Base-by-base conservation (phyloP, 2,329 filamentous ascomycete genomes). In the Pseudogymnoascus destructans region DNA sequence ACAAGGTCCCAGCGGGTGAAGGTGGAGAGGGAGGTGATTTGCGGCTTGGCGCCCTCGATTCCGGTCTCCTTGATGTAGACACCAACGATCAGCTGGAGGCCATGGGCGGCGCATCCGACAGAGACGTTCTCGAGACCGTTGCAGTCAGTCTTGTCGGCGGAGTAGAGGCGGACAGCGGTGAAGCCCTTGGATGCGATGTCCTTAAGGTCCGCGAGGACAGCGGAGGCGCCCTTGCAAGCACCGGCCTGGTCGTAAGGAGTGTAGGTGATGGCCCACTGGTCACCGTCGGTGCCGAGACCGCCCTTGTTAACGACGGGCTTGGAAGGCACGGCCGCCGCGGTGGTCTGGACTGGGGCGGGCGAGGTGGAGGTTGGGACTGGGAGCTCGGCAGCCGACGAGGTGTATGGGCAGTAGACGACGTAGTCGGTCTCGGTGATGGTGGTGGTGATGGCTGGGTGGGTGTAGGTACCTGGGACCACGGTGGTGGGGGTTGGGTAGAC, bases 41-140 rank as follows among this genome's bases (percentile, higher is more conserved):
- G 91, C 11, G 62, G 46, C 11, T 58, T 75, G 65, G 89, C 84
- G 59, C 79, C 81, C 59, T 79, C 75, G 68, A 75, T 74, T 64
- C 69, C 69, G 69, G 84, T 76, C 63, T 73, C 75, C 73, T 86
- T 84, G 71, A 96, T 86, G 77, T 86, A 95, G 75, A 97, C 79
- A 71, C 92, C 92, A 61, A 95, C 74, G 72, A 96, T 92, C 72
- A 96, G 76, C 71, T 85, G 84, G 61, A 96, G 69, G 61, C 85
- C 84, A 71, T 84, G 70, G 66, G 79, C 72, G 67, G 79, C 72
- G 73, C 79, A 84, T 60, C 88, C 87, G 42, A 74, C 72, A 63
- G 88, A 88, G 60, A 96, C 84, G 72, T 81, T 84, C 70, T 83
- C 73, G 61, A 95, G 86, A 58, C 85, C 86, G 73, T 80, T 78